Evolutionary conservation across 495 filamentous ascomycete species (phyloP).

Genomic region (Parachaetomium inaequale): DNA sequence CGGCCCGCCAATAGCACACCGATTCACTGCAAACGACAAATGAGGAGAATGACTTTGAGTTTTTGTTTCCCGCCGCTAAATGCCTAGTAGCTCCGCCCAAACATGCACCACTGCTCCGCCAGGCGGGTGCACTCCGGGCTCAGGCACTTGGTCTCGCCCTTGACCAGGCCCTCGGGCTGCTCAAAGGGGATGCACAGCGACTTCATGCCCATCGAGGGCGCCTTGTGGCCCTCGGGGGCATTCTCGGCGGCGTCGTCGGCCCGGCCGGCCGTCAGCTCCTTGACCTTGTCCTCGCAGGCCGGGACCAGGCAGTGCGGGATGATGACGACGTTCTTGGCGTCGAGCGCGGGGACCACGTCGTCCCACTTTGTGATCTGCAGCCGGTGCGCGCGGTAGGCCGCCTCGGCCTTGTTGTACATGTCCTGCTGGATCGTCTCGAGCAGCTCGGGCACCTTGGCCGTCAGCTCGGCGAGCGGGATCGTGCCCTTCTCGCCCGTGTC

Average conservation of each 20-base stretch:
- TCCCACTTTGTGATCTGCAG: slow-evolving; percentile 81
- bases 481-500: slow-evolving; percentile 79
- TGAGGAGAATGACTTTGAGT: not conserved
- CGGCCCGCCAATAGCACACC: not conserved
- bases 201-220: slow-evolving; percentile 96
- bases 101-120: slow-evolving; percentile 83
- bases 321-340: slow-evolving; percentile 84
- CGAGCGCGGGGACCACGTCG: slow-evolving; percentile 79
- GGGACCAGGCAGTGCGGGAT: slow-evolving; percentile 79
- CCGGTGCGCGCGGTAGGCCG: slow-evolving; percentile 70
- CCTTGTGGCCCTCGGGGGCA: slow-evolving; percentile 67
- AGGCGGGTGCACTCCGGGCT: slow-evolving; percentile 74
- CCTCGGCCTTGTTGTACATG: slow-evolving; percentile 78
- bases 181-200: slow-evolving; percentile 96
- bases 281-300: slow-evolving; percentile 89
- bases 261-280: slow-evolving; percentile 76
- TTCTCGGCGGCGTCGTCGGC: slow-evolving; percentile 60
- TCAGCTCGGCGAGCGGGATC: slow-evolving; percentile 68
- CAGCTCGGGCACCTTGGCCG: slow-evolving; percentile 66
- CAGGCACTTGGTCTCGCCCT: slow-evolving; percentile 81
- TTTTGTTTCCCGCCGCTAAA: not conserved
- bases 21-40: slow-evolving; percentile 3
- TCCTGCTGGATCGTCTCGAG: slow-evolving; percentile 86
- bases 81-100: slow-evolving; percentile 63
- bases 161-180: slow-evolving; percentile 74